A percentile compares a stretch with the other conserved stretches of the same genome.
phyloP scores from a whole-genome alignment of 164 flowering plant genomes.

The Chloranthus sessilifolius region DNA sequence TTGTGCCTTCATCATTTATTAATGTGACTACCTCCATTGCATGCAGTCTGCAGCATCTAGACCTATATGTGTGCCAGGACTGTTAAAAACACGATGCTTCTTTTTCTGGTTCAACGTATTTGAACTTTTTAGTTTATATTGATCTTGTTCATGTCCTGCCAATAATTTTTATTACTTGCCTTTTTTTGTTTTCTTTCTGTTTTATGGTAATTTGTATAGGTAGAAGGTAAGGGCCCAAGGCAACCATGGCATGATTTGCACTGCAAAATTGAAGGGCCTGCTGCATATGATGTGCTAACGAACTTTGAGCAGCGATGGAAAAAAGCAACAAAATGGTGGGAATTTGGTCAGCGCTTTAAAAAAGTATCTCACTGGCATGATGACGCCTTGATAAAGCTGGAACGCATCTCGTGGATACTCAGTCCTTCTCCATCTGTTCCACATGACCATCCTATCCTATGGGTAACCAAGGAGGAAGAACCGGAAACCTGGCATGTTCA shows the following conservation, averaged over 20 bases:
- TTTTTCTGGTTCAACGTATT: too few species aligned
- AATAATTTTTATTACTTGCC: conserved; percentile 2
- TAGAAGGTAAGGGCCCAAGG: conserved; percentile 65
- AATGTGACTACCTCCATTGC: too few species aligned
- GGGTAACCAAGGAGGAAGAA: conserved; percentile 52
- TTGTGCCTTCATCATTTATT: too few species aligned
- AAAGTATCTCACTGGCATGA: conserved; percentile 53
- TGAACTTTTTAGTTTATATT: too few species aligned
- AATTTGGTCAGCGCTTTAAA: conserved; percentile 40
- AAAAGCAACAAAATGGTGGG: conserved; percentile 64
- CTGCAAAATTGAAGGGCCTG: conserved; percentile 74
- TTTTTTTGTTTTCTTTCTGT: background rate
- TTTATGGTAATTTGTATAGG: conserved; percentile 24
- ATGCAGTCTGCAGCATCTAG: too few species aligned
- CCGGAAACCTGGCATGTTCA: conserved; percentile 85
- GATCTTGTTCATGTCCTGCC: background rate
- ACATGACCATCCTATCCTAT: conserved; percentile 29
- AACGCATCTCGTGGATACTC: conserved; percentile 85
- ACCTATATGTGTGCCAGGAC: too few species aligned
- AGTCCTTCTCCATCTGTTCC: conserved; percentile 40
- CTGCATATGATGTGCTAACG: conserved; percentile 76
- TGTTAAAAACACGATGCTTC: too few species aligned
- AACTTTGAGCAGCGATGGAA: conserved; percentile 90
- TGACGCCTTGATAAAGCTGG: conserved; percentile 65
- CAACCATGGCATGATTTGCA: conserved; percentile 95